Evolutionary conservation across 352 stramenopile genomes (phyloP).

Genomic region (Phytophthora gonapodyides): DNA sequence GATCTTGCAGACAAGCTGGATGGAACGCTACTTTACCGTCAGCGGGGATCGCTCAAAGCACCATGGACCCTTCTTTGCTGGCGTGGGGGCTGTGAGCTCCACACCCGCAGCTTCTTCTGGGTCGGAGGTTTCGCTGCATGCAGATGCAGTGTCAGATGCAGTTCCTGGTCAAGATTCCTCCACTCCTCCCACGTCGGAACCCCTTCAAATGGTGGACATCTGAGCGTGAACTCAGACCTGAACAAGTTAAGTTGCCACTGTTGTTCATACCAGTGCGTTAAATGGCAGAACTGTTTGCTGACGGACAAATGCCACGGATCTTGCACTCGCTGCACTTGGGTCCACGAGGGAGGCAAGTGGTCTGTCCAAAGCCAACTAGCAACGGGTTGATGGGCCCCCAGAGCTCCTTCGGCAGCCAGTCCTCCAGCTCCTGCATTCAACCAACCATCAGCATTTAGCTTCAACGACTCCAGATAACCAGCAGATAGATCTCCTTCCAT

Average conservation of each 20-base stretch:
- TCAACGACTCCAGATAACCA: neutral
- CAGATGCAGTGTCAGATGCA: neutral
- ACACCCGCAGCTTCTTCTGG: neutral
- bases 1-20: constrained; percentile 54
- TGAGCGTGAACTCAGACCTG: constrained; percentile 1
- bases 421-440: constrained; percentile 84
- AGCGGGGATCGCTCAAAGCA: constrained; percentile 47
- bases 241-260: too few relatives aligned
- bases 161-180: constrained; percentile 2
- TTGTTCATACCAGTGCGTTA: constrained; percentile 7
- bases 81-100: neutral
- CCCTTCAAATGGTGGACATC: constrained; percentile 29
- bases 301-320: constrained; percentile 74
- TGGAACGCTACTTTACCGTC: constrained; percentile 48
- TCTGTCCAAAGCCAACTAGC: constrained; percentile 97
- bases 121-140: neutral
- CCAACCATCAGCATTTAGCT: constrained; percentile 7
- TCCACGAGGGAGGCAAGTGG: constrained; percentile 76
- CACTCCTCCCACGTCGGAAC: constrained; percentile 7
- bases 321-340: constrained; percentile 80
- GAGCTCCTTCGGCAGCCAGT: constrained; percentile 91
- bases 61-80: constrained; percentile 35
- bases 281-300: constrained; percentile 45
- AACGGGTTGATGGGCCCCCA: constrained; percentile 94
- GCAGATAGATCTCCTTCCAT: constrained; percentile 3